A percentile compares a stretch with the other conserved stretches of the same genome.
These are phyloP conservation scores for Cystobasidiaceae sp. DNA, from an alignment of 1,284 basidiomycete genomes.

Conservation along the genomic window DNA sequence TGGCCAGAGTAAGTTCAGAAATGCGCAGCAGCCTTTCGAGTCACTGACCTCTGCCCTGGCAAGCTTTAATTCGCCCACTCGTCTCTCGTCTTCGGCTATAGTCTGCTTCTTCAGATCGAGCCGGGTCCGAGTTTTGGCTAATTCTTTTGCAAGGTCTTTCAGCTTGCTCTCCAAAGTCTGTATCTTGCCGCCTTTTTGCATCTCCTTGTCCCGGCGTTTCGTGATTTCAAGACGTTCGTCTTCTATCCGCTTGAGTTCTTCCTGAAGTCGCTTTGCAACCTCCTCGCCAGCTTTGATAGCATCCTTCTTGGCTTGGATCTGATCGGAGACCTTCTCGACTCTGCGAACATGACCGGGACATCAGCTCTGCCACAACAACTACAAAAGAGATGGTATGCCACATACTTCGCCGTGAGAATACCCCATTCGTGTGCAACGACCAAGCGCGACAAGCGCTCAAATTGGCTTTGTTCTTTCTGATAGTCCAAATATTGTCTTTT, in stretches of 20 bases:
- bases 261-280: slow-evolving; percentile 51
- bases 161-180: slow-evolving; percentile 73
- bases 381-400: no score
- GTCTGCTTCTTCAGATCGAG: slow-evolving; percentile 73
- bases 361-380: no score
- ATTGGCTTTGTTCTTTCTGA: slow-evolving; percentile 81
- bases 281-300: slow-evolving; percentile 45
- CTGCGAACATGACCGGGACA: slow-evolving; percentile 16
- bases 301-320: slow-evolving; percentile 45
- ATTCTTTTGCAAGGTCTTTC: slow-evolving; percentile 69
- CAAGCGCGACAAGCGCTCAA: slow-evolving; percentile 80
- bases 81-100: slow-evolving; percentile 73
- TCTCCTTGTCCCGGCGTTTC: slow-evolving; percentile 56
- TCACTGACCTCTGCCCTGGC: slow-evolving; percentile 59
- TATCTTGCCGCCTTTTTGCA: slow-evolving; percentile 69
- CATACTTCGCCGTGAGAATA: slow-evolving; percentile 54
- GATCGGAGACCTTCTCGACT: slow-evolving; percentile 48
- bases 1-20: not conserved
- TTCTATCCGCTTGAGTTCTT: slow-evolving; percentile 50
- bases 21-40: no score
- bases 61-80: slow-evolving; percentile 55
- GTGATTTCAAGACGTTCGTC: slow-evolving; percentile 62
- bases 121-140: slow-evolving; percentile 84
- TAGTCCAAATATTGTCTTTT: slow-evolving; percentile 86
- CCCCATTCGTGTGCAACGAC: slow-evolving; percentile 88